Base-by-base conservation (phyloP, 2,329 filamentous ascomycete species). In the Didymellaceae sp. region DNA sequence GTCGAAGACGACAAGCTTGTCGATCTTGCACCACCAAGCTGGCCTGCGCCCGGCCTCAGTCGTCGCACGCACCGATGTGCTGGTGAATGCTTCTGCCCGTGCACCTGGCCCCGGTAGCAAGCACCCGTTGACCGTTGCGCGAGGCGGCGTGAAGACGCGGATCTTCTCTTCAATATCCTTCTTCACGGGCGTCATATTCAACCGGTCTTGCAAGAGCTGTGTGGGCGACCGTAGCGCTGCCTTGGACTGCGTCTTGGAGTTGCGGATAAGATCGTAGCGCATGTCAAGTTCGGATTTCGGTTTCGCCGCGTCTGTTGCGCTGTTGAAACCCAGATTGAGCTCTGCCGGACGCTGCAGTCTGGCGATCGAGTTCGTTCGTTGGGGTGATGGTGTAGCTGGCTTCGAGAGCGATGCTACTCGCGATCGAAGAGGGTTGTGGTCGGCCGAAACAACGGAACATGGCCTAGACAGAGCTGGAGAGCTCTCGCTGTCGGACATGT, bases 11-110 rank as follows among this genome's bases (percentile, higher is more conserved):
- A 71, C 68, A 2, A 72, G 55, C 39, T 65, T 67, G 32, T 72
- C 69, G 25, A 65, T 57, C 35, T 70, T 70, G 42, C 69, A 72
- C 69, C 69, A 72, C 69, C 69, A 72, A 4, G 67, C 63, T 1
- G 69, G 65, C 2, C 63, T 52, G 5, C 52, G 38, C 2, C 40
- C 39, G 4, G 54, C 43, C 30, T 66, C 62, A 2, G 67, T 72
- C 5, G 55, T 45, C 6, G 67, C 68, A 13, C 68, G 59, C 1
- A 72, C 61, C 1, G 59, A 62, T 7, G 59, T 56, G 34, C 68
- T 67, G 2, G 54, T 59, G 31, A 72, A 70, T 0, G 62, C 55
- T 7, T 47, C 54, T 25, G 57, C 26, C 5, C 63, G 59, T 1
- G 50, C 57, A 2, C 50, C 55, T 2, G 69, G 68, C 9, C 59